These are phyloP conservation scores for Termitomyces sp. DNA, from an alignment of 768 basidiomycete species.

Conservation along the genomic window DNA sequence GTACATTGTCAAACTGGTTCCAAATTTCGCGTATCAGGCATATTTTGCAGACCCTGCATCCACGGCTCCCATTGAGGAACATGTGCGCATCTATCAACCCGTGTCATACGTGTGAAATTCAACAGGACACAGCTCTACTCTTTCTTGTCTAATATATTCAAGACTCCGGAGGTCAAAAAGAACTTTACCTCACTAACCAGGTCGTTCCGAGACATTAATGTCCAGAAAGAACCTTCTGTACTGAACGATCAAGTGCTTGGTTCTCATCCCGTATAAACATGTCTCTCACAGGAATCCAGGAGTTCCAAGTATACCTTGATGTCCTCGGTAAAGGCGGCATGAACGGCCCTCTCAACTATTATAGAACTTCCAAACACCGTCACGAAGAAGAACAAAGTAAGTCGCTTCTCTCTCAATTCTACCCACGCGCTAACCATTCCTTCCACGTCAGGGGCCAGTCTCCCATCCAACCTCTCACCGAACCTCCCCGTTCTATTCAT, in stretches of 20 bases:
- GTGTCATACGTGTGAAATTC: slow-evolving; percentile 28
- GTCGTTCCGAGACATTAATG: slow-evolving; percentile 14
- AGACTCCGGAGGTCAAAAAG: slow-evolving; percentile 11
- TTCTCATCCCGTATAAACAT: background rate
- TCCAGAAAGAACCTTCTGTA: slow-evolving; percentile 14
- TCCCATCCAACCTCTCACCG: slow-evolving; percentile 37
- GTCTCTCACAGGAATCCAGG: slow-evolving; percentile 32
- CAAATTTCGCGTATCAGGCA: slow-evolving; percentile 63
- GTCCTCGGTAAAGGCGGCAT: slow-evolving; percentile 44
- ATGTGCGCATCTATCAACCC: slow-evolving; percentile 39
- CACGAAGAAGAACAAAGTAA: slow-evolving; percentile 60
- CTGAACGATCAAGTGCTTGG: slow-evolving; percentile 22
- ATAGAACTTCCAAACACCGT: slow-evolving; percentile 56
- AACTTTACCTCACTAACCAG: slow-evolving; percentile 24
- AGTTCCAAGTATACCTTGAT: slow-evolving; percentile 46
- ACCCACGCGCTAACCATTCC: background rate
- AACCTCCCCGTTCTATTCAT: slow-evolving; percentile 58
- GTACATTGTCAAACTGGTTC: slow-evolving; percentile 44
- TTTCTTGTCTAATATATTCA: slow-evolving; percentile 28
- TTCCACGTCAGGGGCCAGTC: slow-evolving; percentile 29
- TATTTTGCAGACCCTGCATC: slow-evolving; percentile 55
- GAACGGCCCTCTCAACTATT: slow-evolving; percentile 74
- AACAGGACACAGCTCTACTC: slow-evolving; percentile 28
- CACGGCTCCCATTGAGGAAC: slow-evolving; percentile 48
- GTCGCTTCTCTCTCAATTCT: slow-evolving; percentile 1